Conservation (phyloP, 1,284 basidiomycete species). For the Ceraceosorus guamensis region DNA sequence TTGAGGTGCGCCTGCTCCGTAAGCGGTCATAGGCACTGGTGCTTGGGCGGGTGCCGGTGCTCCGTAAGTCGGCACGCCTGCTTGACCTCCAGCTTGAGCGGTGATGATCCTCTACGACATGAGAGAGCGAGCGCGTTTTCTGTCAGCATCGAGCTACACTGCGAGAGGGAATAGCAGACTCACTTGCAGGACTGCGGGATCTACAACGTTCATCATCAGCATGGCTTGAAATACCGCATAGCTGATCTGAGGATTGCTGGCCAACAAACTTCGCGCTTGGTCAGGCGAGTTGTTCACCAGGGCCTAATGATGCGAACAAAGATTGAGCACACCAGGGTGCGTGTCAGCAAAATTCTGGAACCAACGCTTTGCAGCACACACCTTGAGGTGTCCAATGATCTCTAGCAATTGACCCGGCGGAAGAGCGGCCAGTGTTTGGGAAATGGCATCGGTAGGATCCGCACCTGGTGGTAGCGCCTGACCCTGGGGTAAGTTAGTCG, state of each 20-base stretch:
- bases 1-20: constrained; percentile 8
- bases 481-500: constrained; percentile 65
- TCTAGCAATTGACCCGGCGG: constrained; percentile 80
- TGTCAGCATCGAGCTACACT: constrained; percentile 35
- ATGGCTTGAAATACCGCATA: constrained; percentile 96
- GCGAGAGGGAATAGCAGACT: constrained; percentile 28
- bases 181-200: constrained; percentile 70
- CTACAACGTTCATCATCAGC: constrained; percentile 88
- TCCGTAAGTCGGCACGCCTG: constrained; percentile 10
- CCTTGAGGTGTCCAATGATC: constrained; percentile 96
- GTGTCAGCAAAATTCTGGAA: background rate
- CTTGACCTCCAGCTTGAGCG: constrained; percentile 9
- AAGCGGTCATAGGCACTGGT: constrained; percentile 9
- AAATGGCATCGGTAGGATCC: constrained; percentile 75
- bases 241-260: constrained; percentile 80
- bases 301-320: constrained; percentile 54
- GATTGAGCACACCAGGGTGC: constrained; percentile 10
- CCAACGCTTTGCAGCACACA: constrained; percentile 49
- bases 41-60: constrained; percentile 8
- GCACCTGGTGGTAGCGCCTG: constrained; percentile 67
- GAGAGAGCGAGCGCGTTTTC: constrained; percentile 56
- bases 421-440: constrained; percentile 75
- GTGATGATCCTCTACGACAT: constrained; percentile 2
- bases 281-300: constrained; percentile 86
- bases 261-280: constrained; percentile 71